A percentile compares a stretch with the other conserved stretches of the same genome.
Conservation (phyloP, 2,329 filamentous ascomycete genomes). For the Calycina marina region DNA sequence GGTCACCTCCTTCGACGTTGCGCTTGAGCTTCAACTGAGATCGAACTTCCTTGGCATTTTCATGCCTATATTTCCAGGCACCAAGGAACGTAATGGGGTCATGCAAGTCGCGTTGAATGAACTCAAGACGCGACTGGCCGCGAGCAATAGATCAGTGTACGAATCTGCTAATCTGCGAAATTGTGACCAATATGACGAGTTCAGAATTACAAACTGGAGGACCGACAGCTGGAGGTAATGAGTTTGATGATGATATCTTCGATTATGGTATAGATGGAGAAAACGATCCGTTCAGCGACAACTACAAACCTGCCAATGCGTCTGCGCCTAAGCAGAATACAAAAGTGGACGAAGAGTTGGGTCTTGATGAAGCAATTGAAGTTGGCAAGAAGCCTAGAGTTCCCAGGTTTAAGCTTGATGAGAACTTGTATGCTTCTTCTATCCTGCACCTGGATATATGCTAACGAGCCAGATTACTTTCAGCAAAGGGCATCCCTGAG, state of each 20-base stretch:
- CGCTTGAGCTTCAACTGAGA: too few species aligned
- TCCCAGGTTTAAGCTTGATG: slow-evolving; percentile 77
- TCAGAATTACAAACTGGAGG: slow-evolving; percentile 9
- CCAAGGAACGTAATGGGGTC: too few species aligned
- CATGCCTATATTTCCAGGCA: too few species aligned
- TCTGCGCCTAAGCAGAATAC: slow-evolving; percentile 29
- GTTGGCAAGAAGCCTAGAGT: slow-evolving; percentile 57
- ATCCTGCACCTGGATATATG: slow-evolving; percentile 3
- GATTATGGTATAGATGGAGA: slow-evolving; percentile 51
- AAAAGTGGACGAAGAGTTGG: slow-evolving; percentile 34
- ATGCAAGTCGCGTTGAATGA: too few species aligned
- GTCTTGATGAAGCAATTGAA: slow-evolving; percentile 77
- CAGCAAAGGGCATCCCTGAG: slow-evolving; percentile 68
- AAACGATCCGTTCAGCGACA: slow-evolving; percentile 18
- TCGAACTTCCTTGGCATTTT: too few species aligned
- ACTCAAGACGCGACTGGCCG: too few species aligned
- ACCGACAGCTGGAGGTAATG: slow-evolving; percentile 25
- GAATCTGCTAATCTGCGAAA: too few species aligned
- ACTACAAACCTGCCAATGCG: slow-evolving; percentile 14
- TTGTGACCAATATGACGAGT: slow-evolving; percentile 5
- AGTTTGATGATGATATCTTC: slow-evolving; percentile 56
- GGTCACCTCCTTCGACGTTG: too few species aligned
- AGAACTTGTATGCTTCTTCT: slow-evolving; percentile 40
- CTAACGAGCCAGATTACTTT: slow-evolving; percentile 51
- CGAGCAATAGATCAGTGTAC: too few species aligned